Evolutionary conservation across 2,329 filamentous ascomycete genomes (phyloP).

Genomic region (Pseudogymnoascus sp.): DNA sequence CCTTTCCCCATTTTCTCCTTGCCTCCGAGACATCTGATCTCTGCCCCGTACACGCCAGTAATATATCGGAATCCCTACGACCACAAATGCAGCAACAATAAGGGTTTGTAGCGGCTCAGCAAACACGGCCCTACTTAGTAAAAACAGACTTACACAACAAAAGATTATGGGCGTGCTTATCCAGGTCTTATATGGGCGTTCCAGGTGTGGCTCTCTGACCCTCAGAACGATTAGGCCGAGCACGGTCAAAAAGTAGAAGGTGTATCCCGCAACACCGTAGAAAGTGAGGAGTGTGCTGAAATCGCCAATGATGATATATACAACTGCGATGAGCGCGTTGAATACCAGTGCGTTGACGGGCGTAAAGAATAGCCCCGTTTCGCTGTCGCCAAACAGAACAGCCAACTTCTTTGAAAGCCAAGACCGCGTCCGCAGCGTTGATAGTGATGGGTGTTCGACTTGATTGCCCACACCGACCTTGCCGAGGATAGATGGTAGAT

Average conservation of each 20-base stretch:
- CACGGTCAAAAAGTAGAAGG: constrained; percentile 94
- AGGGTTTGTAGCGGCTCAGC: constrained; percentile 86
- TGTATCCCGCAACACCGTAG: constrained; percentile 94
- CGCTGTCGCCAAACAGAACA: constrained; percentile 65
- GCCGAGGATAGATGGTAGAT: constrained; percentile 77
- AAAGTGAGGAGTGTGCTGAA: constrained; percentile 91
- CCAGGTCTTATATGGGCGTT: constrained; percentile 92
- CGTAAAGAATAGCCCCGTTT: constrained; percentile 80
- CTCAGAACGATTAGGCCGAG: constrained; percentile 86
- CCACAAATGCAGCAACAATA: constrained; percentile 78
- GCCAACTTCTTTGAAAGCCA: constrained; percentile 55
- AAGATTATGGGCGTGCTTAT: constrained; percentile 96
- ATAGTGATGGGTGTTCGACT: constrained; percentile 34
- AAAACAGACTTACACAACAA: constrained; percentile 91
- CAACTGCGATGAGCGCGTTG: constrained; percentile 66
- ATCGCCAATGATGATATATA: constrained; percentile 81
- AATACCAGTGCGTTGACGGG: constrained; percentile 87
- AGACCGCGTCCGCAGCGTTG: constrained; percentile 44
- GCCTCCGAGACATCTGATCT: constrained; percentile 44
- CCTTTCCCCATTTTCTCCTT: constrained; percentile 35
- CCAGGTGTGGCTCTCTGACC: constrained; percentile 78
- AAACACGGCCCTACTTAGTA: constrained; percentile 83
- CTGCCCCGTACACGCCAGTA: constrained; percentile 74
- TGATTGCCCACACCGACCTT: constrained; percentile 62
- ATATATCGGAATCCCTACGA: constrained; percentile 78